Base-by-base conservation (phyloP, 768 basidiomycete species). In the Leccinum boreale region DNA sequence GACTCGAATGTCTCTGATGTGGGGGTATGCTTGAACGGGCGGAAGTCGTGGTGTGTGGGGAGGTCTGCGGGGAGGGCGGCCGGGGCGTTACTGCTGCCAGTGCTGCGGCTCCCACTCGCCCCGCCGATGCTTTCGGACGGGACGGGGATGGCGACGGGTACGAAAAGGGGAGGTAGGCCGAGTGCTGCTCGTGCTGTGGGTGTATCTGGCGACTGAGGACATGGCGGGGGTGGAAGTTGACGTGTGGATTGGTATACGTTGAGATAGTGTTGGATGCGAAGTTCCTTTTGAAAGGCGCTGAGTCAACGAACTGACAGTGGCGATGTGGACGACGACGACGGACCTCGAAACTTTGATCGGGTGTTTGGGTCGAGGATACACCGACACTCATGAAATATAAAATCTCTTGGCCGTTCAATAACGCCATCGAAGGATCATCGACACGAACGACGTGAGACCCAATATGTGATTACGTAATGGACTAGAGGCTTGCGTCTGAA, bases 261-360 rank as follows among this genome's bases (percentile, higher is more conserved):
- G 28, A 84, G 60, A 61, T 87, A 87, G 65, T 85, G 85, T 36
- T 77, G 72, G 5, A 78, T 61, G 39, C 85, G 80, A 24, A 77
- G 69, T 74, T 87, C 85, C 85, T 87, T 59, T 59, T 39, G 36
- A 12, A 39, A 36, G 35, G 17, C 8, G 36, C 35, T 36, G 36
- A 36, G 36, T 36, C 17, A 36, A 35, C 14, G 14, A 14, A 36
- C 24, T 26, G 24, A 26, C 24, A 36, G 7, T 36, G 17, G 15
- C 8, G 6, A 17, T 6, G 17, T 35, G 33, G 33, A 35, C 33
- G 15, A 9, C 33, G 15, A 9, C 1, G 35, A 48, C 62, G 36
- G 9, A 73, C 70, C 70, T 71, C 71, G 66, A 71, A 71, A 17
- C 69, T 66, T 21, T 52, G 48, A 28, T 70, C 70, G 2, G 55